Conservation (phyloP, 2,329 filamentous ascomycete genomes). For the Penicillium fuscoglaucum region DNA sequence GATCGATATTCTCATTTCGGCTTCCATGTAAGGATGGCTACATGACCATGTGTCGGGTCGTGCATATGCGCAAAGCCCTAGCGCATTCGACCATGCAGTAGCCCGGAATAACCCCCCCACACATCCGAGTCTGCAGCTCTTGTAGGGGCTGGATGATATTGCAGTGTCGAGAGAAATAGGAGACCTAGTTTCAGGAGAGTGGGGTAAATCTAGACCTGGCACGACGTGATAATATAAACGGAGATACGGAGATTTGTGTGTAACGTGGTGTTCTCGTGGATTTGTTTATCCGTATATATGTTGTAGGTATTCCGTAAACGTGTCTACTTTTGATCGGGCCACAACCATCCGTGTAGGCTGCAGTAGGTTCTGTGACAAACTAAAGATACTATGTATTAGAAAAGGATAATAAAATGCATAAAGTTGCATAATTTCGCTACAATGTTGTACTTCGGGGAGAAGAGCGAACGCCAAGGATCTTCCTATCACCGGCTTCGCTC, state of each 20-base stretch:
- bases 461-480: neutral
- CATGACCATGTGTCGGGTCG: constrained; percentile 2
- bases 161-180: constrained; percentile 7
- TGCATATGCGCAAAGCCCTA: constrained; percentile 1
- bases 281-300: neutral
- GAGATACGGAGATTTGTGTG: neutral
- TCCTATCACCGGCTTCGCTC: neutral
- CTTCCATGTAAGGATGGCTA: neutral
- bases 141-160: constrained; percentile 11
- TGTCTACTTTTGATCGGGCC: neutral
- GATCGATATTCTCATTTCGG: constrained; percentile 11
- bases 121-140: constrained; percentile 1
- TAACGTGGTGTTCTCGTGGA: neutral
- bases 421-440: neutral
- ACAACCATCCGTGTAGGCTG: neutral
- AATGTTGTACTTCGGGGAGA: neutral
- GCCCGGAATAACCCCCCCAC: neutral
- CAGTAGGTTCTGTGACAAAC: neutral
- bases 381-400: too few species aligned
- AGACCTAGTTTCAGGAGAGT: constrained; percentile 9
- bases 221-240: neutral
- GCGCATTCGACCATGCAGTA: constrained; percentile 7
- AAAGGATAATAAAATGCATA: neutral
- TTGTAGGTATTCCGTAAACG: too few species aligned
- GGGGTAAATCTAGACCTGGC: constrained; percentile 3